phyloP scores from a whole-genome alignment of 2,329 filamentous ascomycete genomes.

The Lachnellula suecica region DNA sequence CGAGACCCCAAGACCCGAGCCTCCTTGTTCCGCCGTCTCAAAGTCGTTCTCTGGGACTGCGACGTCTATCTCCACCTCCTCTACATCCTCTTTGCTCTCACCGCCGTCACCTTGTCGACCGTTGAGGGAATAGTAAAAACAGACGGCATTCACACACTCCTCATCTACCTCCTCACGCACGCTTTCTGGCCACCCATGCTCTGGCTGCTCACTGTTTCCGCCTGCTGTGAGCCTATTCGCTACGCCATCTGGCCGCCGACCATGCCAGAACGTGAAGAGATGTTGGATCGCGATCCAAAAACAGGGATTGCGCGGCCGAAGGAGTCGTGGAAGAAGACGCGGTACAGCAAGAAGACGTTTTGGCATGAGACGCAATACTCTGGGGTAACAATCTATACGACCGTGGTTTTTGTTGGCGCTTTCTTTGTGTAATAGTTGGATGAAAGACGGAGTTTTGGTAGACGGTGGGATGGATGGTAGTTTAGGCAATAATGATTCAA shows the following conservation, averaged over 20 bases:
- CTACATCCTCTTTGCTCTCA: too few relatives aligned
- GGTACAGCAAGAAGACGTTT: conserved; percentile 51
- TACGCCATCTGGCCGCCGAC: conserved; percentile 61
- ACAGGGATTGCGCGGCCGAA: conserved; percentile 53
- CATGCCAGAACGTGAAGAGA: conserved; percentile 56
- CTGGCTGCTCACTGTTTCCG: conserved; percentile 38
- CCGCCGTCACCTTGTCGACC: too few relatives aligned
- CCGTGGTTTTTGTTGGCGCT: conserved; percentile 46
- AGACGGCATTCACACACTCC: too few relatives aligned
- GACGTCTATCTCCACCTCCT: conserved; percentile 53
- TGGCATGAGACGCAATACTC: conserved; percentile 58
- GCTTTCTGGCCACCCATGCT: conserved; percentile 61
- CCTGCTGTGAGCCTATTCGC: conserved; percentile 50
- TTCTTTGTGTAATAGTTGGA: too few relatives aligned
- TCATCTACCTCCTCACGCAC: conserved; percentile 54
- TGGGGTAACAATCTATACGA: conserved; percentile 48
- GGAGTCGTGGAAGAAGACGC: conserved; percentile 51
- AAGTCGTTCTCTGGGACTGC: conserved; percentile 54
- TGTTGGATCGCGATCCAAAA: conserved; percentile 54
- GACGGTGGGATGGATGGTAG: too few relatives aligned
- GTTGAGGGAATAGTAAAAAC: too few relatives aligned
- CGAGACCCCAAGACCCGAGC: conserved; percentile 51
- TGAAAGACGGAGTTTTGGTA: too few relatives aligned
- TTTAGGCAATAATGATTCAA: too few relatives aligned
- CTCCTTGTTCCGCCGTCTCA: conserved; percentile 52